Percentiles rank a stretch among this genome's conserved stretches.
These are phyloP conservation scores for Bipolaris oryzae DNA, from an alignment of 2,329 filamentous ascomycete genomes.

Conservation along the genomic window DNA sequence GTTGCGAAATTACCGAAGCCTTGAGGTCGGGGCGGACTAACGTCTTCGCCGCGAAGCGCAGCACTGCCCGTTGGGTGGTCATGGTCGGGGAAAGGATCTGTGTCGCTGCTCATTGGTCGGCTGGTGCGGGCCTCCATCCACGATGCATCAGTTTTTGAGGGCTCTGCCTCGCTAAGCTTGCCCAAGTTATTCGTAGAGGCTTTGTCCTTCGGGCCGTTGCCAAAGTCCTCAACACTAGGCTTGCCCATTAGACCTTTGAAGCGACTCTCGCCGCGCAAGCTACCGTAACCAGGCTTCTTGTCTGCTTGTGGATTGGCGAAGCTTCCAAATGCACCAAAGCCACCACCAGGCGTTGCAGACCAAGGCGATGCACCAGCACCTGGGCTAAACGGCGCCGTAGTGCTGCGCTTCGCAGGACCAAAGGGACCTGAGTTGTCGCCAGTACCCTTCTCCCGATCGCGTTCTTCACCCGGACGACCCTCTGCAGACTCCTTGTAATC, in stretches of 20 bases:
- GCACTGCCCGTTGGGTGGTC: constrained; percentile 70
- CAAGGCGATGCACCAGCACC: constrained; percentile 62
- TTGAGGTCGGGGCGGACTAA: constrained; percentile 59
- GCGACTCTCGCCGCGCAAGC: constrained; percentile 75
- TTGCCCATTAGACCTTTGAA: constrained; percentile 86
- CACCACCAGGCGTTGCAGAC: constrained; percentile 64
- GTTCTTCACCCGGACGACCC: constrained; percentile 55
- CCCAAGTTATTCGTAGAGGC: constrained; percentile 59
- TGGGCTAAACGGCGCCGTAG: constrained; percentile 60
- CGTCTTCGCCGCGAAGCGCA: constrained; percentile 76
- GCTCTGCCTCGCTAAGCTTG: constrained; percentile 59
- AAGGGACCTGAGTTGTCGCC: constrained; percentile 55
- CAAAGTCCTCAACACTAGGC: constrained; percentile 71
- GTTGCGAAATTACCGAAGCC: constrained; percentile 52
- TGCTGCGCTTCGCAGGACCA: constrained; percentile 62
- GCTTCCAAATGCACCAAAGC: constrained; percentile 84
- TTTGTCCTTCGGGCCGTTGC: constrained; percentile 60
- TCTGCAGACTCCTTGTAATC: constrained; percentile 61
- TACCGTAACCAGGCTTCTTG: constrained; percentile 72
- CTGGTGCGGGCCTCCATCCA: constrained; percentile 58
- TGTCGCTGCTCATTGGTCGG: constrained; percentile 65
- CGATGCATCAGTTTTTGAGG: constrained; percentile 55
- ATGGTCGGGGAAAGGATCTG: constrained; percentile 75
- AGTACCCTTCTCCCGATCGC: constrained; percentile 54
- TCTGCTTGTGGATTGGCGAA: constrained; percentile 70